A percentile compares a stretch with the other conserved stretches of the same genome.
These are phyloP conservation scores for Trematosphaeria pertusa DNA, from an alignment of 2,329 filamentous ascomycete species.

Conservation along the genomic window DNA sequence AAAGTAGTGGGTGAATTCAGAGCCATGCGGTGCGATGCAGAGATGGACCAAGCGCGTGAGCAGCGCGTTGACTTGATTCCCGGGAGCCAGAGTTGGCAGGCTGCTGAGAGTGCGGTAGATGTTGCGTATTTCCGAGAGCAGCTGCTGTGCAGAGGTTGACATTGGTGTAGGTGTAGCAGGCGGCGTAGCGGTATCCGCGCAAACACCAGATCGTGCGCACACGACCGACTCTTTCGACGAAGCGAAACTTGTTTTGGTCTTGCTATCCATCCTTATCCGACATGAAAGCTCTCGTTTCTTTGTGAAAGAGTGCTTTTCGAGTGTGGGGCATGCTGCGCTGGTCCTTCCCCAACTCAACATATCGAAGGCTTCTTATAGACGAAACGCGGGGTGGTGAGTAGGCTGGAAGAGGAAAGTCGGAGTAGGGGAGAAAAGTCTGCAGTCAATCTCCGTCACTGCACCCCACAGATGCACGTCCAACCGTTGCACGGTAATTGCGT, in stretches of 20 bases:
- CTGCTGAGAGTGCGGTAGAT: constrained; percentile 24
- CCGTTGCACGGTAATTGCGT: constrained; percentile 12
- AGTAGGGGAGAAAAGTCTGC: too few species aligned
- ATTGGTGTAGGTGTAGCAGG: constrained; percentile 31
- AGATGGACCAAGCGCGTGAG: constrained; percentile 48
- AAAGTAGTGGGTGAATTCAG: constrained; percentile 29
- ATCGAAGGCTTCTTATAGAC: too few species aligned
- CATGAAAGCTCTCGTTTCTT: too few species aligned
- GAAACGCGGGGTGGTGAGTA: too few species aligned
- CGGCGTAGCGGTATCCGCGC: constrained; percentile 17
- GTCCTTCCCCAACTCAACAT: too few species aligned
- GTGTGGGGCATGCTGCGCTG: too few species aligned
- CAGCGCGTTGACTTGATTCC: constrained; percentile 39
- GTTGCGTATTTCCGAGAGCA: constrained; percentile 27
- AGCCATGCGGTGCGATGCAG: constrained; percentile 38
- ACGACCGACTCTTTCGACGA: not conserved
- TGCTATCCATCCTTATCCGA: too few species aligned
- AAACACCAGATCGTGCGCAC: too few species aligned
- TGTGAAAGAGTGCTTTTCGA: too few species aligned
- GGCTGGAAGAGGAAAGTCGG: too few species aligned
- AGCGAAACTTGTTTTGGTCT: too few species aligned
- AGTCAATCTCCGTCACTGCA: too few species aligned
- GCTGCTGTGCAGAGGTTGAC: constrained; percentile 21
- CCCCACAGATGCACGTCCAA: not conserved
- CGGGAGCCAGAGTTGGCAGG: constrained; percentile 39